Percentiles rank a stretch among this genome's conserved stretches.
Evolutionary conservation across 2,329 filamentous ascomycete species (phyloP).

Genomic region (Curvularia sp.): DNA sequence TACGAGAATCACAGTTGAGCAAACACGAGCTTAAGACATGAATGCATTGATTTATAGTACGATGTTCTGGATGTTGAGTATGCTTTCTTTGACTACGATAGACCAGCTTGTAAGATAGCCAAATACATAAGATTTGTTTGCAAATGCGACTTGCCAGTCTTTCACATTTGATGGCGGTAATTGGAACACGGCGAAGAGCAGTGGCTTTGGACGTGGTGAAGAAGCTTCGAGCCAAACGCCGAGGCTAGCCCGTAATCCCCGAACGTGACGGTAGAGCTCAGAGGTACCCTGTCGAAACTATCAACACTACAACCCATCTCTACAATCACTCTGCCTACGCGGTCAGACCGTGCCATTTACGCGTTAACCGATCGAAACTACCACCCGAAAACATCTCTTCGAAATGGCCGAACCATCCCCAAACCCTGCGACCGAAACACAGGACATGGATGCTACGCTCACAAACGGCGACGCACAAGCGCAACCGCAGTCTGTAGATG

Average conservation of each 20-base stretch:
- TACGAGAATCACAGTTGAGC: conserved; percentile 10
- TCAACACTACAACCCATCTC: background rate
- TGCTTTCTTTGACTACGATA: conserved; percentile 1
- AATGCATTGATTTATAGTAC: conserved; percentile 8
- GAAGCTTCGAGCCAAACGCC: conserved; percentile 5
- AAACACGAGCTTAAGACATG: conserved; percentile 4
- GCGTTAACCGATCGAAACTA: background rate
- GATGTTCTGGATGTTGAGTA: conserved; percentile 12
- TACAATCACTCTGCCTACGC: background rate
- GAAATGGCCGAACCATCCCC: conserved; percentile 11
- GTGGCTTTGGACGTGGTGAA: background rate
- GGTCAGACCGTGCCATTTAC: background rate
- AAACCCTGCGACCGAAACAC: conserved; percentile 21
- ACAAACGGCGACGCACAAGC: conserved; percentile 29
- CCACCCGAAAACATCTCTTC: background rate
- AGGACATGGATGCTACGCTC: conserved; percentile 27
- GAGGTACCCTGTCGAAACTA: conserved; percentile 11
- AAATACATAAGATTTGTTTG: conserved; percentile 12
- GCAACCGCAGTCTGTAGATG: conserved; percentile 27
- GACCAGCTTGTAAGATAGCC: conserved; percentile 14
- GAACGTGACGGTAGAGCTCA: conserved; percentile 27
- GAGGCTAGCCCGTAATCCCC: conserved; percentile 18
- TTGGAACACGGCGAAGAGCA: background rate
- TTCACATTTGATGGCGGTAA: background rate
- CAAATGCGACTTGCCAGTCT: background rate